phyloP scores from a whole-genome alignment of 2,329 filamentous ascomycete genomes.

The Fusarium sp. region DNA sequence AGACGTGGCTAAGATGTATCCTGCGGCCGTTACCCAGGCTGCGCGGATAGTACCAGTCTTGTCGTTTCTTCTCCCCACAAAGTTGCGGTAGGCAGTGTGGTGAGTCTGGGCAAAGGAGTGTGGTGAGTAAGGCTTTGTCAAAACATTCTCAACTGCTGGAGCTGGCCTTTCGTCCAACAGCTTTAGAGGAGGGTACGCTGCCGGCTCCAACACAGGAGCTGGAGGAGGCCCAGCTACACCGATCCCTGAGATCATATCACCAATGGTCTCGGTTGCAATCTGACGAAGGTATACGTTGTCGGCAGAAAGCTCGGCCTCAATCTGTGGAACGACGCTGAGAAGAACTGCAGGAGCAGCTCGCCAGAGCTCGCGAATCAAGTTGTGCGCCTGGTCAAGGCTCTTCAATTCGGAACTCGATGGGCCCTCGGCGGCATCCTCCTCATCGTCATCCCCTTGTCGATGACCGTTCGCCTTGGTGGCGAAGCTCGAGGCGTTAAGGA shows the following conservation, averaged over 20 bases:
- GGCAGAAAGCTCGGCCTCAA: slow-evolving; percentile 91
- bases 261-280: slow-evolving; percentile 92
- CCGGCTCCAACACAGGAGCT: slow-evolving; percentile 78
- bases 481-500: slow-evolving; percentile 83
- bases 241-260: slow-evolving; percentile 94
- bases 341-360: slow-evolving; percentile 88
- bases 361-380: slow-evolving; percentile 92
- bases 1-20: slow-evolving; percentile 89
- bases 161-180: slow-evolving; percentile 65
- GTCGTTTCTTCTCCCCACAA: slow-evolving; percentile 87
- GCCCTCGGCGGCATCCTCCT: slow-evolving; percentile 69
- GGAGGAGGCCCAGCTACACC: slow-evolving; percentile 89
- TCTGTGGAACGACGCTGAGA: slow-evolving; percentile 91
- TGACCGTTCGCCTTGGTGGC: slow-evolving; percentile 67
- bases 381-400: slow-evolving; percentile 90
- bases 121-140: slow-evolving; percentile 86
- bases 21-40: slow-evolving; percentile 86
- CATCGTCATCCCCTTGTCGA: slow-evolving; percentile 72
- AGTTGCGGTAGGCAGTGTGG: slow-evolving; percentile 81
- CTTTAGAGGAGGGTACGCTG: slow-evolving; percentile 83
- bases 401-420: slow-evolving; percentile 87
- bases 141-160: slow-evolving; percentile 67
- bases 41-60: slow-evolving; percentile 85
- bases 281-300: slow-evolving; percentile 89
- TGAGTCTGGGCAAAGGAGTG: slow-evolving; percentile 91